These are phyloP conservation scores for Cryptosporidium parvum DNA, from an alignment of 169 alveolate species.

Conservation along the genomic window DNA sequence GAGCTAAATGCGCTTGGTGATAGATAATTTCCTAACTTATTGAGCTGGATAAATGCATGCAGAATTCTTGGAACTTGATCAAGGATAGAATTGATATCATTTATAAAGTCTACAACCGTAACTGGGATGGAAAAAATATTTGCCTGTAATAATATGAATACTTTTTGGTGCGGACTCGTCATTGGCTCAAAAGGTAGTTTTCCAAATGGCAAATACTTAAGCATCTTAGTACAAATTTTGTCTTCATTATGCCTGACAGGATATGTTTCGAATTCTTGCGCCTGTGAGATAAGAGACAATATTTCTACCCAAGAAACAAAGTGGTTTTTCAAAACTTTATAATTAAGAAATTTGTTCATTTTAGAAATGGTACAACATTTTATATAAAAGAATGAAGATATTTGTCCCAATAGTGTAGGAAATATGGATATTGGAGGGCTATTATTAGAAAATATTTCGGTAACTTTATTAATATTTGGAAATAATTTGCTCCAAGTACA, in stretches of 20 bases:
- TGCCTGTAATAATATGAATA: constrained; percentile 91
- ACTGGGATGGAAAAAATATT: constrained; percentile 79
- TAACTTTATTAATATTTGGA: background rate
- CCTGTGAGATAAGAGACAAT: constrained; percentile 85
- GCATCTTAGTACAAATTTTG: constrained; percentile 88
- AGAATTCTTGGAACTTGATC: constrained; percentile 89
- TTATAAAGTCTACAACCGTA: constrained; percentile 88
- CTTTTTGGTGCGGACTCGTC: constrained; percentile 89
- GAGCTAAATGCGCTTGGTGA: constrained; percentile 74
- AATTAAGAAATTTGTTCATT: constrained; percentile 37
- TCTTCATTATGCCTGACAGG: constrained; percentile 97
- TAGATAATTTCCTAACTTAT: constrained; percentile 56
- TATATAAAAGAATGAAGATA: constrained; percentile 80
- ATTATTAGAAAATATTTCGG: background rate
- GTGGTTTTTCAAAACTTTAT: constrained; percentile 77
- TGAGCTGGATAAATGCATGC: constrained; percentile 85
- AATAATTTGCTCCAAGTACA: constrained; percentile 18
- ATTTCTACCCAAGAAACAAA: constrained; percentile 76
- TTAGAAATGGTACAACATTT: constrained; percentile 77
- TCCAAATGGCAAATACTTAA: constrained; percentile 87
- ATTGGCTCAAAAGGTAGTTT: constrained; percentile 89
- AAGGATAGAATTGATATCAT: constrained; percentile 88
- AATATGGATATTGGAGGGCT: constrained; percentile 4
- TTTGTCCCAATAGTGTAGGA: constrained; percentile 80
- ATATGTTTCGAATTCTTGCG: constrained; percentile 90